Base-by-base conservation (phyloP, 768 basidiomycete genomes). In the Kwoniella europaea region DNA sequence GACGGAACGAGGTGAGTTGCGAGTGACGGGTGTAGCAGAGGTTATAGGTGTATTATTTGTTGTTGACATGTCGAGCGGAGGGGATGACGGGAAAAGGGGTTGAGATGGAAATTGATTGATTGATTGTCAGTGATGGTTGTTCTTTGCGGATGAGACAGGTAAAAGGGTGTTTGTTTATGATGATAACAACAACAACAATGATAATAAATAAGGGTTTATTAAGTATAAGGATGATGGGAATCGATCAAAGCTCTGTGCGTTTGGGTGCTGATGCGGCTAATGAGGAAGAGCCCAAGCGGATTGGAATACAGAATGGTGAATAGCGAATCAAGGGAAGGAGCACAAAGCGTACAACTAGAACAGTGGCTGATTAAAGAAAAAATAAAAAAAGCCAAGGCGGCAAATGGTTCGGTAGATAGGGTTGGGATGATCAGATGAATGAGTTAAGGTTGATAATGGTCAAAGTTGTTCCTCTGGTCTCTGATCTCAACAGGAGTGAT, bases 1-100 rank as follows among this genome's bases (percentile, higher is more conserved):
- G 61, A 69, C 50, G 5, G 68, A 69, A 5, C 68, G 62, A 24
- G 60, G 60, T 10, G 68, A 69, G 46, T 69, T 58, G 22, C 57
- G 57, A 58, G 57, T 24, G 57, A 58, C 57, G 18, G 27, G 20
- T 27, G 57, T 58, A 10, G 57, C 13, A 29, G 57, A 2, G 10
- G 57, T 24, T 10, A 29, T 58, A 10, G 27, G 20, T 5, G 1
- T 10, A 13, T 15, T 16, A 15, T 10, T 58, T 13, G 29, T 56
- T n/a, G 55, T 58, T 27, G 57, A 29, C 57, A 58, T 58, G 57
- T 24, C 57, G 57, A 24, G 15, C 35, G 35, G 35, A 35, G 35
- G 35, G 27, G 22, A 18, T 15, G 57, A 24, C 5, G 27, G 20
- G 41, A 24, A 20, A 24, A 24, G 12, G 22, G 12, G 3, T 12